Percentiles rank a stretch among this genome's conserved stretches.
These are phyloP conservation scores for Botrytis fragariae DNA, from an alignment of 2,329 filamentous ascomycete genomes.

Conservation along the genomic window DNA sequence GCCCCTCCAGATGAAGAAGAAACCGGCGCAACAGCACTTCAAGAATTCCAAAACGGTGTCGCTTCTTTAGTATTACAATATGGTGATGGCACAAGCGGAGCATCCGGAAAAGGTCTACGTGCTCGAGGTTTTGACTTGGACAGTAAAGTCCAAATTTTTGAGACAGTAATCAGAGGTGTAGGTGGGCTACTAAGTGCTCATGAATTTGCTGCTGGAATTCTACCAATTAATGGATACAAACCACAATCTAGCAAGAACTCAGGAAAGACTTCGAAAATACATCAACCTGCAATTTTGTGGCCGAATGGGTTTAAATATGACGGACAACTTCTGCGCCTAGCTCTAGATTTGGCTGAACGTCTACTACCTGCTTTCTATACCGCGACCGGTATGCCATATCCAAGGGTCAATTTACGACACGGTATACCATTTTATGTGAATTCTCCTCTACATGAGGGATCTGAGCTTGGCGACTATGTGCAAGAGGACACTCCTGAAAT, in stretches of 20 bases:
- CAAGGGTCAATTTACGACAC: conserved; percentile 84
- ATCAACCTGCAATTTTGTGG: conserved; percentile 64
- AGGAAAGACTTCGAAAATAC: conserved; percentile 30
- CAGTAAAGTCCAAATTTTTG: conserved; percentile 98
- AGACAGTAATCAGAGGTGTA: conserved; percentile 91
- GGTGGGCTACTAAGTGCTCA: conserved; percentile 91
- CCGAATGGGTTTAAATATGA: conserved; percentile 77
- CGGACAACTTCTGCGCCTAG: conserved; percentile 85
- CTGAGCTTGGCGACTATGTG: conserved; percentile 44
- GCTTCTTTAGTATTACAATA: conserved; percentile 75
- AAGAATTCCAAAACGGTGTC: conserved; percentile 78
- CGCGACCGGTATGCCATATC: conserved; percentile 87
- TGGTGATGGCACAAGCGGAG: conserved; percentile 74
- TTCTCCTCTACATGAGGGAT: conserved; percentile 68
- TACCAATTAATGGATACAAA: conserved; percentile 79
- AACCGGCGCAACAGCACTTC: conserved; percentile 59
- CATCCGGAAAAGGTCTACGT: conserved; percentile 66
- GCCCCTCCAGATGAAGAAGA: conserved; percentile 55
- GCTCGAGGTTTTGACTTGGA: conserved; percentile 87
- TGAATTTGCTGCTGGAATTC: conserved; percentile 83
- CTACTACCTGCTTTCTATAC: conserved; percentile 91
- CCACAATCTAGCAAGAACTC: conserved; percentile 41
- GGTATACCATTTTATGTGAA: conserved; percentile 92
- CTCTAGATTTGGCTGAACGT: conserved; percentile 78
- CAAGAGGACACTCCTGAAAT: conserved; percentile 56